A percentile compares a stretch with the other conserved stretches of the same genome.
Evolutionary conservation across 2,329 filamentous ascomycete species (phyloP).

Genomic region (Simplicillium sp.): DNA sequence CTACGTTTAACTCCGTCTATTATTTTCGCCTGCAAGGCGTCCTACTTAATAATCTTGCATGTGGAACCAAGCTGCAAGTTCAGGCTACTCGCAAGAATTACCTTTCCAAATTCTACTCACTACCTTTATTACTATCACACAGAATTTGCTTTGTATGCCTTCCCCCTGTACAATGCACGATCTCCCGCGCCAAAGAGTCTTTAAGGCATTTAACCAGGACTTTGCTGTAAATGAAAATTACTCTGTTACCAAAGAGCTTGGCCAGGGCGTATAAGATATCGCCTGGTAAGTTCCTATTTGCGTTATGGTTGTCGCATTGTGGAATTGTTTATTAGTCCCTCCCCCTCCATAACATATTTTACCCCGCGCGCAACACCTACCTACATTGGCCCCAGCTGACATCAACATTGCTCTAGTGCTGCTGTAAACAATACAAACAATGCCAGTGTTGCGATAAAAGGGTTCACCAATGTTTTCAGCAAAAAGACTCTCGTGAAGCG

Average conservation of each 20-base stretch:
- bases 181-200: conserved; percentile 64
- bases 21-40: no score
- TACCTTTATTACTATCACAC: no score
- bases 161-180: no score
- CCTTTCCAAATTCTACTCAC: no score
- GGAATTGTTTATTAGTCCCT: conserved; percentile 2
- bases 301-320: no score
- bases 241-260: conserved; percentile 96
- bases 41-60: no score
- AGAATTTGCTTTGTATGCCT: no score
- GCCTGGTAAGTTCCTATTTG: conserved; percentile 79
- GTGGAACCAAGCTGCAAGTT: no score
- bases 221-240: conserved; percentile 97
- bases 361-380: conserved; percentile 6
- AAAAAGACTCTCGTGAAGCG: conserved; percentile 99
- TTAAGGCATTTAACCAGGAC: conserved; percentile 99
- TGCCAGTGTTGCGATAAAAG: conserved; percentile 96
- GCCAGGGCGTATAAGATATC: conserved; percentile 96
- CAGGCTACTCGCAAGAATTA: no score
- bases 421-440: conserved; percentile 82
- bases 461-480: conserved; percentile 99
- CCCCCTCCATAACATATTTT: no score
- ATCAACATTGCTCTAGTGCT: conserved; percentile 59
- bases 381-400: conserved; percentile 5
- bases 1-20: no score